Percentiles rank a stretch among this genome's conserved stretches.
Conservation (phyloP, 768 basidiomycete species). For the Amanita subjunquillea region DNA sequence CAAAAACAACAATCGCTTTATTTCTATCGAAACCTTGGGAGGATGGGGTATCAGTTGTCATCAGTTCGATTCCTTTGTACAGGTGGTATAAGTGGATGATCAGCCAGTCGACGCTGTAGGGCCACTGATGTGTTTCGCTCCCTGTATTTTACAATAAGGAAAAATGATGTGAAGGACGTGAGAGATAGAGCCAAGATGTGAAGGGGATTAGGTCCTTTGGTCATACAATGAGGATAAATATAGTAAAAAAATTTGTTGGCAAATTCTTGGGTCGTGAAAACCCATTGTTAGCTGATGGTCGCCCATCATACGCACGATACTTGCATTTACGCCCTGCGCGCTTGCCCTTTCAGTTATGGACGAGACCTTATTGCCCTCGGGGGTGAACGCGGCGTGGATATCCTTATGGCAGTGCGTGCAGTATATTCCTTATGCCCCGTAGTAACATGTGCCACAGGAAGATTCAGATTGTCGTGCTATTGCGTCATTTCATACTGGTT, state of each 20-base stretch:
- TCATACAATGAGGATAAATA: slow-evolving; percentile 2
- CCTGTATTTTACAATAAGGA: slow-evolving; percentile 41
- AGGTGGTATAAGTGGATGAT: slow-evolving; percentile 59
- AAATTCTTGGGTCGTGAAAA: not conserved
- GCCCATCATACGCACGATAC: slow-evolving; percentile 49
- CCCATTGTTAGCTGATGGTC: slow-evolving; percentile 31
- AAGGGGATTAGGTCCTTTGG: slow-evolving; percentile 50
- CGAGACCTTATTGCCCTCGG: slow-evolving; percentile 64
- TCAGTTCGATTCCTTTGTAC: slow-evolving; percentile 17
- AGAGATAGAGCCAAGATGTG: slow-evolving; percentile 46
- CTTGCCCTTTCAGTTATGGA: slow-evolving; percentile 56
- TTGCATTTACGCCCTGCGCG: slow-evolving; percentile 49
- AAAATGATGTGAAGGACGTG: slow-evolving; percentile 50
- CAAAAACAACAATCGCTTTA: slow-evolving; percentile 85
- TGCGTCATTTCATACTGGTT: slow-evolving; percentile 68
- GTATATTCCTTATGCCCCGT: slow-evolving; percentile 6
- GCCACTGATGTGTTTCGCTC: slow-evolving; percentile 53
- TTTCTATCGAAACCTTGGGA: slow-evolving; percentile 42
- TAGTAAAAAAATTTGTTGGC: not conserved
- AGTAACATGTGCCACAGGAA: slow-evolving; percentile 19
- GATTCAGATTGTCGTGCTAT: slow-evolving; percentile 35
- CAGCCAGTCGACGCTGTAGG: slow-evolving; percentile 45
- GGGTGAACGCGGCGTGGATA: slow-evolving; percentile 54
- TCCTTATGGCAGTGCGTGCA: slow-evolving; percentile 50
- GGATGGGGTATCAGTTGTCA: not conserved